Conservation (phyloP, 345 rosid species). For the Euphorbia tirucalli region DNA sequence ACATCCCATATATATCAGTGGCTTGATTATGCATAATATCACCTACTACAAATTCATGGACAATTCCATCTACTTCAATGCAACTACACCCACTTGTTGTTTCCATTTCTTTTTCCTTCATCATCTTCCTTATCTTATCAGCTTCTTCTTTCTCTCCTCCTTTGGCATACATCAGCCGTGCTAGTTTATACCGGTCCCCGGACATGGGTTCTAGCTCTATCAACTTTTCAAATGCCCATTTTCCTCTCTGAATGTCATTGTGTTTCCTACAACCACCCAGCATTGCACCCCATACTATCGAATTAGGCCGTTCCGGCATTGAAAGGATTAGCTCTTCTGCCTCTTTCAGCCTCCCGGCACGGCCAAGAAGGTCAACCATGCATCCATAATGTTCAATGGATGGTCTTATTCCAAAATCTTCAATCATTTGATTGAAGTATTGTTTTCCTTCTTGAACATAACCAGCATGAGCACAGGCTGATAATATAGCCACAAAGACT, state of each 20-base stretch:
- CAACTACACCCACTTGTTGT: conserved; percentile 13
- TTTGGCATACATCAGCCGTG: conserved; percentile 10
- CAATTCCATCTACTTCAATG: background rate
- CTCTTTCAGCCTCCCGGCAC: conserved; percentile 8
- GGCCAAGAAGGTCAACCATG: conserved; percentile 15
- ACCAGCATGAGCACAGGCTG: conserved; percentile 24
- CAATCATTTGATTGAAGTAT: conserved; percentile 18
- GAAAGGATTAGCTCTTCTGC: conserved; percentile 16
- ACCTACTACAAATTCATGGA: conserved; percentile 13
- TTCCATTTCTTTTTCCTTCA: background rate
- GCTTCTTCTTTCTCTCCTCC: conserved; percentile 12
- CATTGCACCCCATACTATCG: conserved; percentile 13
- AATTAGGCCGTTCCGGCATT: conserved; percentile 7
- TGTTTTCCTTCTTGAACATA: conserved; percentile 13
- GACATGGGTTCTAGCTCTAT: conserved; percentile 10
- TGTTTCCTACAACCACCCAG: conserved; percentile 11
- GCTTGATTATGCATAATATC: background rate
- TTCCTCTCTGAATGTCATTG: conserved; percentile 8
- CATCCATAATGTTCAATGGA: conserved; percentile 21
- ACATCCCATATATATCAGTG: background rate
- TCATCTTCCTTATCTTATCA: conserved; percentile 11
- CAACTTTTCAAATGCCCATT: conserved; percentile 11
- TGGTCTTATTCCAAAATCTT: conserved; percentile 15
- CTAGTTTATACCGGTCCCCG: conserved; percentile 7
- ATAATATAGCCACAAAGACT: conserved; percentile 16